A percentile compares a stretch with the other conserved stretches of the same genome.
These are phyloP conservation scores for Vanderwaltozyma verrucispora DNA, from an alignment of 805 yeast species.

Conservation along the genomic window DNA sequence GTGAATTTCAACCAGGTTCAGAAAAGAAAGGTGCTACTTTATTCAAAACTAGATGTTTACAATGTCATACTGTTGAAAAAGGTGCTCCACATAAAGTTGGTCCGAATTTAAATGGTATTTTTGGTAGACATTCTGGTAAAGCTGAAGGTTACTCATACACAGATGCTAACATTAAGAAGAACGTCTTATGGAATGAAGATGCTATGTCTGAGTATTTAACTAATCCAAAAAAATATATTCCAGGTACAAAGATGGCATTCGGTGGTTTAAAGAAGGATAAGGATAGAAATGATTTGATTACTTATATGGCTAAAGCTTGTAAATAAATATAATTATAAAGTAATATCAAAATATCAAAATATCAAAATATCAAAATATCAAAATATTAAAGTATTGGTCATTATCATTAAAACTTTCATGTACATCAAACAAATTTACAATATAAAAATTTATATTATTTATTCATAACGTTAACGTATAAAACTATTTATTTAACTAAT, in stretches of 20 bases:
- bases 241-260: constrained; percentile 99
- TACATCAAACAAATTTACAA: too few species aligned
- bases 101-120: constrained; percentile 93
- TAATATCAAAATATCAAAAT: too few species aligned
- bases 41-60: constrained; percentile 98
- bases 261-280: constrained; percentile 99
- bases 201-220: constrained; percentile 91
- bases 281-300: constrained; percentile 94
- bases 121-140: constrained; percentile 86
- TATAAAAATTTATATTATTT: too few species aligned
- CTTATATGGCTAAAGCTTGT: constrained; percentile 59
- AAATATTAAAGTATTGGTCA: too few species aligned
- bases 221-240: constrained; percentile 99
- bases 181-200: constrained; percentile 79
- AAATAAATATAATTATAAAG: constrained; percentile 27
- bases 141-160: constrained; percentile 94
- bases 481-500: too few species aligned
- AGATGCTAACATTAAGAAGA: constrained; percentile 96
- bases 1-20: constrained; percentile 36
- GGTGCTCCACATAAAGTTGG: constrained; percentile 99
- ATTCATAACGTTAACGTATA: too few species aligned
- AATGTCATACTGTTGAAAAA: constrained; percentile 94
- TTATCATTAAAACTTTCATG: too few species aligned
- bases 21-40: constrained; percentile 95
- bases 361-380: too few species aligned